phyloP scores from a whole-genome alignment of 306 rosid genomes.

The Trifolium subterraneum region DNA sequence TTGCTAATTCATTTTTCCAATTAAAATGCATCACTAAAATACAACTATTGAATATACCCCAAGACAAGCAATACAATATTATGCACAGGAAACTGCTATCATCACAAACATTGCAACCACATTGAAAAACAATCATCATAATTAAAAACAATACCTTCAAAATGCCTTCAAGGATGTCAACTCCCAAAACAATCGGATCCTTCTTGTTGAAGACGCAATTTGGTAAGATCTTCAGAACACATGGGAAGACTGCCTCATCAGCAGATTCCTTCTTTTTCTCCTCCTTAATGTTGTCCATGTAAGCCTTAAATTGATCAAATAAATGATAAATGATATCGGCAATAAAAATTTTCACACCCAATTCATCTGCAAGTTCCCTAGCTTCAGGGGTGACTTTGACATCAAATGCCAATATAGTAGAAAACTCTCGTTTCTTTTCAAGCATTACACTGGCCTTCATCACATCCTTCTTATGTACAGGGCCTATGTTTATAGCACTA shows the following conservation, averaged over 20 bases:
- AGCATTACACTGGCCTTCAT: constrained; percentile 99
- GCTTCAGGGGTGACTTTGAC: constrained; percentile 97
- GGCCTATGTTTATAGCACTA: constrained; percentile 92
- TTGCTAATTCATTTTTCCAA: constrained; percentile 10
- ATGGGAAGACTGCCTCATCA: constrained; percentile 94
- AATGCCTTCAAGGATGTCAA: constrained; percentile 89
- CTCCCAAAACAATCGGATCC: constrained; percentile 98
- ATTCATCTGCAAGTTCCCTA: constrained; percentile 82
- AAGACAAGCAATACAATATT: constrained; percentile 5
- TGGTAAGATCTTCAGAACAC: constrained; percentile 79
- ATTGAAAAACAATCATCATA: background rate
- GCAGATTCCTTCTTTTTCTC: constrained; percentile 93
- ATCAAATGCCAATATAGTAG: constrained; percentile 94
- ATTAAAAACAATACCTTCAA: constrained; percentile 63
- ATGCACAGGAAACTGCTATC: constrained; percentile 25
- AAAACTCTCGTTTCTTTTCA: constrained; percentile 84
- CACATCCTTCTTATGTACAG: constrained; percentile 94
- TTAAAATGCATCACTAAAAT: background rate
- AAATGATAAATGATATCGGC: constrained; percentile 96
- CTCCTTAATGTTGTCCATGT: constrained; percentile 87
- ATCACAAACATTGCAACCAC: constrained; percentile 4
- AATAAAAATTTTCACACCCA: constrained; percentile 81
- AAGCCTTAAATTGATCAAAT: constrained; percentile 91
- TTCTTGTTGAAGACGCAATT: constrained; percentile 91
- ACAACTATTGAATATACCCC: background rate